Evolutionary conservation across 2,329 filamentous ascomycete genomes (phyloP).

Genomic region (Arthrobotrys entomopaga): DNA sequence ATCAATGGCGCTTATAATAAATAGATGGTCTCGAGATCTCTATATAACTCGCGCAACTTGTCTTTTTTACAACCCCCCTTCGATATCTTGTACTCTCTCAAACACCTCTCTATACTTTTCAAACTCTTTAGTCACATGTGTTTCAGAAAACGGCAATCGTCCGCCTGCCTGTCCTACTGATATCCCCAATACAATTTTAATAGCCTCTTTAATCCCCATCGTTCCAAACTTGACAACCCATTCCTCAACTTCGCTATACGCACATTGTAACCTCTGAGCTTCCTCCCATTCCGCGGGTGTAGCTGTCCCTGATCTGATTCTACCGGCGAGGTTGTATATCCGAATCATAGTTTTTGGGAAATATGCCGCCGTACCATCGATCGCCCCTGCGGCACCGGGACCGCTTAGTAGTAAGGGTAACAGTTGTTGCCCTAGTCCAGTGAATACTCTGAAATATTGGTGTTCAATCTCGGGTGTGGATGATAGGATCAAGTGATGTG

Average conservation of each 20-base stretch:
- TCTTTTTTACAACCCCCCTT: conserved; percentile 16
- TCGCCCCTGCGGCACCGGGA: conserved; percentile 69
- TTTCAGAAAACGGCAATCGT: conserved; percentile 63
- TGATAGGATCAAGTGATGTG: conserved; percentile 72
- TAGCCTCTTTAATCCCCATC: conserved; percentile 74
- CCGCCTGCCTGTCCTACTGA: conserved; percentile 67
- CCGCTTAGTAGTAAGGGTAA: conserved; percentile 72
- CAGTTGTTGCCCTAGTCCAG: conserved; percentile 73
- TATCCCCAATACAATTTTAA: conserved; percentile 69
- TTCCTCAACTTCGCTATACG: conserved; percentile 71
- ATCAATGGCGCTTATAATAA: too few relatives aligned
- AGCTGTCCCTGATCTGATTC: conserved; percentile 63
- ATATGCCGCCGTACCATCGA: conserved; percentile 73
- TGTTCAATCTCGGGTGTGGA: conserved; percentile 71
- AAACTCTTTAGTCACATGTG: conserved; percentile 23
- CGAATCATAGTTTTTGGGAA: conserved; percentile 72
- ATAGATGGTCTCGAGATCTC: not conserved
- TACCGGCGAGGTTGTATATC: conserved; percentile 67
- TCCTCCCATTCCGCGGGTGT: conserved; percentile 62
- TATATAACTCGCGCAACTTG: not conserved
- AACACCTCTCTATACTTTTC: conserved; percentile 25
- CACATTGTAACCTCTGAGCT: conserved; percentile 70
- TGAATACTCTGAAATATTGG: conserved; percentile 70
- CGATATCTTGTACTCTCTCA: conserved; percentile 35
- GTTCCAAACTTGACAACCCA: conserved; percentile 71